phyloP scores from a whole-genome alignment of 2,329 filamentous ascomycete species.

The Calonectria crousiana region DNA sequence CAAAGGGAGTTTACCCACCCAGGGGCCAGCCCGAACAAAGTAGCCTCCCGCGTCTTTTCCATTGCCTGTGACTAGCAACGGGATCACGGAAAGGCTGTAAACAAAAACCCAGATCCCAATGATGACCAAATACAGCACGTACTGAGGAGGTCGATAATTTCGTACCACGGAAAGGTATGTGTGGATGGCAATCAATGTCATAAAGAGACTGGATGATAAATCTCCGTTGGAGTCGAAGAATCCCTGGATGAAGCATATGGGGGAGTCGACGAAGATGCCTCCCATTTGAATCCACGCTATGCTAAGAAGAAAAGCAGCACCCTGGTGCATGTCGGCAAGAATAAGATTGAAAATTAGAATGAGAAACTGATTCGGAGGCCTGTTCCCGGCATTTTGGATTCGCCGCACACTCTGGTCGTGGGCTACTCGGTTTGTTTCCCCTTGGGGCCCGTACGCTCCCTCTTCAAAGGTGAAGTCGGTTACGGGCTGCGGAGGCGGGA shows the following conservation, averaged over 20 bases:
- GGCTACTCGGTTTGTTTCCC: constrained; percentile 20
- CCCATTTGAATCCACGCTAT: constrained; percentile 67
- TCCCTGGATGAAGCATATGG: constrained; percentile 72
- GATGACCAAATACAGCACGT: constrained; percentile 63
- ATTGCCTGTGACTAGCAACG: constrained; percentile 56
- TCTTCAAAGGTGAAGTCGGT: constrained; percentile 47
- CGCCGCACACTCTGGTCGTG: constrained; percentile 22
- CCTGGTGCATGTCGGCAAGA: constrained; percentile 75
- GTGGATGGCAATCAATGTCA: constrained; percentile 73
- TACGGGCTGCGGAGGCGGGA: constrained; percentile 30
- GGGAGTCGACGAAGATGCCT: constrained; percentile 64
- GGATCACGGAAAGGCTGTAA: constrained; percentile 66
- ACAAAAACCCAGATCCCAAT: constrained; percentile 67
- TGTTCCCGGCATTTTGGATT: constrained; percentile 17
- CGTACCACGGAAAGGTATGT: constrained; percentile 74
- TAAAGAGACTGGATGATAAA: constrained; percentile 74
- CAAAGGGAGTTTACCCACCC: constrained; percentile 57
- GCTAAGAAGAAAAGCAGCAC: constrained; percentile 72
- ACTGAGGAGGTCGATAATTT: constrained; percentile 64
- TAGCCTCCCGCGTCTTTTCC: constrained; percentile 56
- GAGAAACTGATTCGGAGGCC: constrained; percentile 72
- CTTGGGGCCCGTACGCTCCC: constrained; percentile 19
- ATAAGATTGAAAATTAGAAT: constrained; percentile 79
- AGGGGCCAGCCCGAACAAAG: constrained; percentile 73
- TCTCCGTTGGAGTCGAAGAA: constrained; percentile 77